Base-by-base conservation (phyloP, 2,329 filamentous ascomycete species). In the Sarocladiaceae sp. region DNA sequence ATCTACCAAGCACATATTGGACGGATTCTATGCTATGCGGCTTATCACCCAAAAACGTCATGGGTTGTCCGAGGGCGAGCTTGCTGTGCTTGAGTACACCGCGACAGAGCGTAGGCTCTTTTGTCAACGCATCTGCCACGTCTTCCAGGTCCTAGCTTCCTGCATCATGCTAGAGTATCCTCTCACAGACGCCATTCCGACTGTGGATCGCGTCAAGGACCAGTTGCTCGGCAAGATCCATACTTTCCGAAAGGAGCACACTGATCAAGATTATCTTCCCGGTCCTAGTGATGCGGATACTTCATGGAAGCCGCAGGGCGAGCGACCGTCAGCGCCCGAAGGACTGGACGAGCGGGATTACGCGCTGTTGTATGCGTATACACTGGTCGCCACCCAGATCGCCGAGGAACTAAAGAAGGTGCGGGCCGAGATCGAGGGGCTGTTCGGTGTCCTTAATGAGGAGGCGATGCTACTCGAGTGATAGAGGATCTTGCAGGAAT, bases 21-120 rank as follows among this genome's bases (percentile, higher is more conserved):
- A 96, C 63, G 84, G 88, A 29, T 96, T 98, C 62, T 90, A 97
- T 58, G 88, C 90, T 43, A 95, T 98, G 88, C 94, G 91, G 50
- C 79, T 96, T 10, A 83, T 96, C 50, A 89, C 95, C 29, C 76
- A 85, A 57, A 91, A 90, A 56, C 86, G 91, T 47, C 70, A 83
- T 10, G 76, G 77, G 29, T 77, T 88, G 1, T 88, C 82, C 3
- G 78, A 83, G 20, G 90, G 91, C 3, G 91, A 97, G 65, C 80
- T 83, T 45, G 82, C 84, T 7, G 75, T 97, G 29, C 69, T 98
- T 29, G 74, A 78, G 50, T 89, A 86, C 60, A 97, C 93, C 1
- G 74, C 79, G 4, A 70, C 78, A 7, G 91, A 98, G 64, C 79
- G 93, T 44, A 78, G 76, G 9, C 81, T 90, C 49, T 73, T 98